Conservation (phyloP, 805 yeast species). For the Wickerhamiella spandovensis region DNA sequence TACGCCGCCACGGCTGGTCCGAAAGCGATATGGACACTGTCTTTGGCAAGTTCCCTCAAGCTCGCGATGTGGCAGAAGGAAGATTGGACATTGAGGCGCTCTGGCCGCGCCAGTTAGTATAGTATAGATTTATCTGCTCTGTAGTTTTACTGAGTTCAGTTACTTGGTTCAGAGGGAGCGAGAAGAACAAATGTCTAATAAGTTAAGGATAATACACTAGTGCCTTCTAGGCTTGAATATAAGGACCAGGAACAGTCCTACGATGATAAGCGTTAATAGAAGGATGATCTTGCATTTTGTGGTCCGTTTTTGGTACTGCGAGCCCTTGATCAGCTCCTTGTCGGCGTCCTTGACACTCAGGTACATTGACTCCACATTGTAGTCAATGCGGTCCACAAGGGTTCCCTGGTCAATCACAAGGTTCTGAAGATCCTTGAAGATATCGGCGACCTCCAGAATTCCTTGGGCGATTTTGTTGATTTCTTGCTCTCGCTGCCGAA, state of each 20-base stretch:
- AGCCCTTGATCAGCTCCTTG: conserved; percentile 63
- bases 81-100: conserved; percentile 6
- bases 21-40: conserved; percentile 7
- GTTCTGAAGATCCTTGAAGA: conserved; percentile 84
- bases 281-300: conserved; percentile 83
- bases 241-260: conserved; percentile 56
- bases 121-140: too few relatives aligned
- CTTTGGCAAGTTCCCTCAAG: conserved; percentile 2
- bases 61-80: background rate
- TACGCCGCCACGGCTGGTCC: conserved; percentile 2
- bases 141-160: too few relatives aligned
- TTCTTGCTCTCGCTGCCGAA: conserved; percentile 74
- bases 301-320: conserved; percentile 70
- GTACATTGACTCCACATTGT: conserved; percentile 71
- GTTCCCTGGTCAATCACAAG: conserved; percentile 94
- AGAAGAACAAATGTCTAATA: background rate
- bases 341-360: conserved; percentile 66
- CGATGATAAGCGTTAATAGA: conserved; percentile 53
- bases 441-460: conserved; percentile 81
- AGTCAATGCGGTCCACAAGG: conserved; percentile 82
- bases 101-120: conserved; percentile 4
- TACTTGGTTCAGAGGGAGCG: too few relatives aligned
- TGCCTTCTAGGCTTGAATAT: conserved; percentile 36
- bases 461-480: conserved; percentile 88
- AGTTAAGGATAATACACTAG: conserved; percentile 1